A percentile compares a stretch with the other conserved stretches of the same genome.
Evolutionary conservation across 1,284 basidiomycete genomes (phyloP).

Genomic region (Cryptococcus sp.): DNA sequence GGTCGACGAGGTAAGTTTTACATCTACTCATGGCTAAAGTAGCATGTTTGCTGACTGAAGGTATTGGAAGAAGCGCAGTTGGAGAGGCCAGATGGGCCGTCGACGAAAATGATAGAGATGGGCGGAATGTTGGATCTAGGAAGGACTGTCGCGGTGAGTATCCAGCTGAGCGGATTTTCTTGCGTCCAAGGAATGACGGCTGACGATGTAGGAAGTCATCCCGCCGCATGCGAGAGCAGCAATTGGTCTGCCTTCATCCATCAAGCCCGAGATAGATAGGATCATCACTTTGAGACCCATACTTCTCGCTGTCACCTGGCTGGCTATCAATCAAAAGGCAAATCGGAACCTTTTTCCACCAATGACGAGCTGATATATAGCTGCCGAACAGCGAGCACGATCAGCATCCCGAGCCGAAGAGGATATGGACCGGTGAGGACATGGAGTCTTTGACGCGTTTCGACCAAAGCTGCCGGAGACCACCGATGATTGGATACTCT

Average conservation of each 20-base stretch:
- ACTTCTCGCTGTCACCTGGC: conserved; percentile 76
- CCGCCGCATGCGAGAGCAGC: too few species aligned
- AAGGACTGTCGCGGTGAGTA: not conserved
- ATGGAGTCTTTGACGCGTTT: conserved; percentile 63
- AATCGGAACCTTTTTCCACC: conserved; percentile 21
- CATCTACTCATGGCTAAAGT: not conserved
- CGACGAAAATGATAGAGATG: conserved; percentile 68
- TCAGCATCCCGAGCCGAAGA: conserved; percentile 59
- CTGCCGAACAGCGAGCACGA: conserved; percentile 56
- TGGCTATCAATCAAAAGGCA: conserved; percentile 81
- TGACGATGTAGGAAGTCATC: conserved; percentile 20
- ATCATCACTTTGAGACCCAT: conserved; percentile 66
- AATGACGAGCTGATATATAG: too few species aligned
- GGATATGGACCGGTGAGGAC: conserved; percentile 67
- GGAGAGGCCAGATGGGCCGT: conserved; percentile 51
- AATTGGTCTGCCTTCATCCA: too few species aligned
- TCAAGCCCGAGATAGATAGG: too few species aligned
- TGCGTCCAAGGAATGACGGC: not conserved
- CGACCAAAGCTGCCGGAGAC: conserved; percentile 14
- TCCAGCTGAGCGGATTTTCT: conserved; percentile 2
- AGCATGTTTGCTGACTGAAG: conserved; percentile 44
- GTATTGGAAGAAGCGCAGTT: conserved; percentile 80
- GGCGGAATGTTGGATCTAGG: conserved; percentile 32
- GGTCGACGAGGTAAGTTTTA: conserved; percentile 46
- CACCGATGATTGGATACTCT: not conserved